Evolutionary conservation across 352 stramenopile genomes (phyloP), one percentile per base, ranked within the genome.

Genomic region (Phytophthora podocarpi): DNA sequence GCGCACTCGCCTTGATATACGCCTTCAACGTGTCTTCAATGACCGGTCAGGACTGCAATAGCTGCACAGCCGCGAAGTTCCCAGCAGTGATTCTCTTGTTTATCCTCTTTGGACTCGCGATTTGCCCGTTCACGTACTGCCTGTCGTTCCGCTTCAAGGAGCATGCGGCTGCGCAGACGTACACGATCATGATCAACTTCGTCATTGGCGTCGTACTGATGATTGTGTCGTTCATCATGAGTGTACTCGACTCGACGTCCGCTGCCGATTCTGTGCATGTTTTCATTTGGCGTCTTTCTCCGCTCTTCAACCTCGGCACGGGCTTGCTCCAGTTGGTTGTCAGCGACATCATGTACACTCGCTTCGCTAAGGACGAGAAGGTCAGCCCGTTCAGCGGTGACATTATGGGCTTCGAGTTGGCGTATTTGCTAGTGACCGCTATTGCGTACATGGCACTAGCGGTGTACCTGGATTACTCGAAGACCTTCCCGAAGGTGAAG

Each of bases 111-210:
- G 82, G 80, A 15, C 26, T 89, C 23, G 80, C 82, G 1, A 78
- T 90, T 23, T 80, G 72, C 16, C 74, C 78, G n/a, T 90, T 87
- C 58, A 87, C 72, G 8, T 91, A 90, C 61, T 82, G 67, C 61
- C 40, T 89, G 41, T 88, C 82, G 26, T 90, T 83, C 53, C 28
- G 87, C 27, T 90, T 87, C 57, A 75, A 82, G 49, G 78, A 89
- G 32, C 72, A 82, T 42, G 75, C 80, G n/a, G 76, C 74, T 10
- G 78, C 82, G 21, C 82, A 91, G 64, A 90, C 74, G 16, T 87
- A 85, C 55, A 87, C 78, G 28, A 82, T 90, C 42, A 84, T 86
- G 67, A 77, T 85, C 59, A 89, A 89, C 67, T 87, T 91, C 30
- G 20, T 89, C 52, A 53, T 88, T 27, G 82, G 82, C 9, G 67